Evolutionary conservation across 2,329 filamentous ascomycete genomes (phyloP).

Genomic region (Grosmannia clavigera): DNA sequence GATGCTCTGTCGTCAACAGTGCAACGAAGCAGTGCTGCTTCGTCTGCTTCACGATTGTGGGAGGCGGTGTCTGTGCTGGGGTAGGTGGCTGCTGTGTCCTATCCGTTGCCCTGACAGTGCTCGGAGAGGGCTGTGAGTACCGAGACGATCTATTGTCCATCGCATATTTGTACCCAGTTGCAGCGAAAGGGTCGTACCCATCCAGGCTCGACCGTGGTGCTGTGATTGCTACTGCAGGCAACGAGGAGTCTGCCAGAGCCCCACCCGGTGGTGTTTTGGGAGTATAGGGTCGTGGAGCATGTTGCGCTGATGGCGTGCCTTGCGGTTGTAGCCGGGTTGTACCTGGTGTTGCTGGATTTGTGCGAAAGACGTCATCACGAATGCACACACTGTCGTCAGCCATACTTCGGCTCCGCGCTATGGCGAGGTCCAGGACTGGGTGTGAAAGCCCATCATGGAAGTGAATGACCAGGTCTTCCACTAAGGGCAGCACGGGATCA

Average conservation of each 20-base stretch:
- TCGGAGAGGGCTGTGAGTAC: neutral
- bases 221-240: neutral
- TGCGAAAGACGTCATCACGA: neutral
- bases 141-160: neutral
- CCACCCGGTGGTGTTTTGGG: conserved; percentile 3
- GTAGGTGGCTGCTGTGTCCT: conserved; percentile 10
- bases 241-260: neutral
- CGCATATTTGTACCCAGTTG: conserved; percentile 4
- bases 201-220: conserved; percentile 11
- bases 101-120: neutral
- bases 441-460: conserved; percentile 33
- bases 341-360: neutral
- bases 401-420: conserved; percentile 29
- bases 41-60: conserved; percentile 14
- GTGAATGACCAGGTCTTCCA: conserved; percentile 45
- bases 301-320: neutral
- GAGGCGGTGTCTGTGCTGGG: conserved; percentile 21
- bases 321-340: neutral
- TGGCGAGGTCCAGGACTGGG: conserved; percentile 30
- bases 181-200: conserved; percentile 35
- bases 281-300: conserved; percentile 1
- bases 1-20: conserved; percentile 26
- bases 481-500: conserved; percentile 35
- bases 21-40: conserved; percentile 27
- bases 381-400: conserved; percentile 2